Evolutionary conservation across 371 early-diverging fungal genomes (phyloP).

Genomic region (Mortierella sp.): DNA sequence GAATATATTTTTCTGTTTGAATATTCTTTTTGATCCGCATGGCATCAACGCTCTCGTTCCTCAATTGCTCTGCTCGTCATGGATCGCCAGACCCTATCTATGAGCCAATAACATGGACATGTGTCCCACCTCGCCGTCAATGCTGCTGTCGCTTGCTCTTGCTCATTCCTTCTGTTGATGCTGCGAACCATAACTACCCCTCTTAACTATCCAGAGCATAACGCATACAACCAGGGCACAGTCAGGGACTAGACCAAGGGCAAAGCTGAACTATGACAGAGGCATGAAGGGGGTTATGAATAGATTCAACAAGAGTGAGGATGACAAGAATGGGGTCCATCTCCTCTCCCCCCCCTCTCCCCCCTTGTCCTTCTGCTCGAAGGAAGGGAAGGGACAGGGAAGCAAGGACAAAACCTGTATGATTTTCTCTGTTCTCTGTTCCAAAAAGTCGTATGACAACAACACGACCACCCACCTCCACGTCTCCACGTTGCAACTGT

Average conservation of each 20-base stretch:
- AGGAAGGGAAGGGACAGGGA: not conserved
- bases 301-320: not conserved
- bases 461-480: not conserved
- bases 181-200: not conserved
- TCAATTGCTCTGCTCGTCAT: not conserved
- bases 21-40: not conserved
- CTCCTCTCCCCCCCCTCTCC: not conserved
- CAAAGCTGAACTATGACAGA: not conserved
- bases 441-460: conserved; percentile 3
- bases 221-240: not conserved
- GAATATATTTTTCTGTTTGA: no score
- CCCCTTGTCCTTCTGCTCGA: not conserved
- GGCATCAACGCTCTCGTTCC: not conserved
- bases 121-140: no score
- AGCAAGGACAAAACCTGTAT: not conserved
- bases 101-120: no score
- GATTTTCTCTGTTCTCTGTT: no score
- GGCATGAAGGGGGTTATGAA: not conserved
- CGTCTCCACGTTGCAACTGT: conserved; percentile 6
- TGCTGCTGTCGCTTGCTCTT: not conserved
- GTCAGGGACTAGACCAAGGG: not conserved
- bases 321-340: not conserved
- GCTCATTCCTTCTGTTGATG: not conserved
- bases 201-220: not conserved
- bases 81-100: not conserved